Conservation (phyloP, 345 rosid species). For the Ceriops zippeliana region DNA sequence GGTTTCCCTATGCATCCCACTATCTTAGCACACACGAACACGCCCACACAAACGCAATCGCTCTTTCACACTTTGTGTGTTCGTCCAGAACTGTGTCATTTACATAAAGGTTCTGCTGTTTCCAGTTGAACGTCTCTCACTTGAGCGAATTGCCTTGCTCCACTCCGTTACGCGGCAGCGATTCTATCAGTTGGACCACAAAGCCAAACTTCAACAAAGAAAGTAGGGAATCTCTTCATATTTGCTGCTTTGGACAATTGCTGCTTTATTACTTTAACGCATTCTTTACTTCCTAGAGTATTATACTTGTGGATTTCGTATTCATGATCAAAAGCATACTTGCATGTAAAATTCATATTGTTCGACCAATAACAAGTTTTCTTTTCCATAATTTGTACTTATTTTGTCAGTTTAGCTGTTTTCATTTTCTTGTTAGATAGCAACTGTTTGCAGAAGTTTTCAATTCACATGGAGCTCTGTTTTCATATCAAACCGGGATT, state of each 20-base stretch:
- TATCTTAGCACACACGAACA: not conserved
- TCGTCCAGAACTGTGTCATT: too few species aligned
- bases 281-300: not conserved
- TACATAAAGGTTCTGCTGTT: not conserved
- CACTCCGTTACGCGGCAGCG: slow-evolving; percentile 22
- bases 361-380: too few species aligned
- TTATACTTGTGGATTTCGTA: not conserved
- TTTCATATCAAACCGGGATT: not conserved
- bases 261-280: not conserved
- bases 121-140: slow-evolving; percentile 33
- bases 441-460: too few species aligned
- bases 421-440: too few species aligned
- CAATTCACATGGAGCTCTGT: not conserved
- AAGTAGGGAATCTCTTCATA: slow-evolving; percentile 33
- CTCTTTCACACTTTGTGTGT: not conserved
- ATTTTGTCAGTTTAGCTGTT: too few species aligned
- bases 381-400: too few species aligned
- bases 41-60: not conserved
- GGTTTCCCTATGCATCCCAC: not conserved
- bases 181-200: slow-evolving; percentile 12
- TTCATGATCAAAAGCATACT: not conserved
- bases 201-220: slow-evolving; percentile 26
- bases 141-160: slow-evolving; percentile 34
- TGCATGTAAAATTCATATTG: not conserved
- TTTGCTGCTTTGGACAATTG: not conserved